Conservation (phyloP, 2,329 filamentous ascomycete species). For the Xylaria sp. region DNA sequence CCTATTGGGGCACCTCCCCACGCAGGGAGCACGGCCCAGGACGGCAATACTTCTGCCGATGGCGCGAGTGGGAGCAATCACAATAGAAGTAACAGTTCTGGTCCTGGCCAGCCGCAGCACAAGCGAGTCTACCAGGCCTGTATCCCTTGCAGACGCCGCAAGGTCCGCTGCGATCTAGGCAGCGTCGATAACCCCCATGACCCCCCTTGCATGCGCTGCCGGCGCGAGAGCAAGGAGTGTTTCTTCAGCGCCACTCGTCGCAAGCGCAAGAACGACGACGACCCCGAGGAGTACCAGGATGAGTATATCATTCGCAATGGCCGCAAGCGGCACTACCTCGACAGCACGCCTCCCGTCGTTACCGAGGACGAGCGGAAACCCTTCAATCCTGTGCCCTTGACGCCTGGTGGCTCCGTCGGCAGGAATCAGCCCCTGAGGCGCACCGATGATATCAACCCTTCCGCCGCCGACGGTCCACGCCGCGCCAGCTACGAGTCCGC, state of each 20-base stretch:
- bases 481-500: conserved; percentile 43
- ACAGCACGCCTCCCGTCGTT: conserved; percentile 50
- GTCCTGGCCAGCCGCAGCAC: conserved; percentile 48
- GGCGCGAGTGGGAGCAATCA: conserved; percentile 3
- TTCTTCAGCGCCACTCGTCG: conserved; percentile 94
- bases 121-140: conserved; percentile 69
- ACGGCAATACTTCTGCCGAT: not conserved
- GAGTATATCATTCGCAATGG: conserved; percentile 77
- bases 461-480: conserved; percentile 40
- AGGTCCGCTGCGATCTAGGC: conserved; percentile 67
- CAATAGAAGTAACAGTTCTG: conserved; percentile 20
- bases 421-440: conserved; percentile 69
- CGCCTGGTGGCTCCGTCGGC: conserved; percentile 69
- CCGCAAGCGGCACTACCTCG: conserved; percentile 67
- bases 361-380: conserved; percentile 52
- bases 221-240: conserved; percentile 94
- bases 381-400: conserved; percentile 64
- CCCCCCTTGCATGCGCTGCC: conserved; percentile 91
- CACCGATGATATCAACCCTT: conserved; percentile 51
- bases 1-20: not conserved
- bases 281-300: conserved; percentile 61
- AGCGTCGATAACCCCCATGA: conserved; percentile 93
- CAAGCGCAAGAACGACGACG: conserved; percentile 80
- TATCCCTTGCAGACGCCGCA: conserved; percentile 66
- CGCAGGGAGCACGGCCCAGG: not conserved